phyloP scores from a whole-genome alignment of 2,329 filamentous ascomycete genomes.

The Xylariales sp. region DNA sequence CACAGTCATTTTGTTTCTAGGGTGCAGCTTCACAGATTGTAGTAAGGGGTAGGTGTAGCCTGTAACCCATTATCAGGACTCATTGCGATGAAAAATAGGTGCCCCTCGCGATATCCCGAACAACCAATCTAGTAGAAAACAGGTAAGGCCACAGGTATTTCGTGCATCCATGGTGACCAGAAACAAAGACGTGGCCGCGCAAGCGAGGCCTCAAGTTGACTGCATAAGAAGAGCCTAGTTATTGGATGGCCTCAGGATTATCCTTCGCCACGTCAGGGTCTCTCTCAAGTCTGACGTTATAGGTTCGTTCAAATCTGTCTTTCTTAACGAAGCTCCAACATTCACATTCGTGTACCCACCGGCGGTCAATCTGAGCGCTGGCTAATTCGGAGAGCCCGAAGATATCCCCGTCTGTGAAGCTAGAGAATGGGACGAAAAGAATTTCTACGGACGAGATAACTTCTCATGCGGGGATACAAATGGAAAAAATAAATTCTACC shows the following conservation, averaged over 20 bases:
- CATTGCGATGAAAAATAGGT: too few relatives aligned
- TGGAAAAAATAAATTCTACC: conserved; percentile 35
- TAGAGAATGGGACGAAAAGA: conserved; percentile 30
- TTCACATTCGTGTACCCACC: conserved; percentile 18
- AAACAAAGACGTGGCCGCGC: too few relatives aligned
- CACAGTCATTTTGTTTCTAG: too few relatives aligned
- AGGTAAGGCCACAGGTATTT: too few relatives aligned
- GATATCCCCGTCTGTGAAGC: conserved; percentile 33
- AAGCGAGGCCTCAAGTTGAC: too few relatives aligned
- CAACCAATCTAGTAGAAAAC: too few relatives aligned
- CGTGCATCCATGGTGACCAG: too few relatives aligned
- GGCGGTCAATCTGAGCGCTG: background rate
- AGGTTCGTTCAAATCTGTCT: conserved; percentile 35
- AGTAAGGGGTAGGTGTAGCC: too few relatives aligned
- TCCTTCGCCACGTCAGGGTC: conserved; percentile 52
- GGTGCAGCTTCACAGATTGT: too few relatives aligned
- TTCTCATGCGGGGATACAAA: conserved; percentile 19
- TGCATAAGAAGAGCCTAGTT: conserved; percentile 49
- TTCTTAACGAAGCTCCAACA: conserved; percentile 23
- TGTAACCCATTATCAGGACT: too few relatives aligned
- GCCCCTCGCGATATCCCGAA: too few relatives aligned
- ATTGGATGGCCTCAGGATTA: conserved; percentile 50
- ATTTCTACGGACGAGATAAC: conserved; percentile 30
- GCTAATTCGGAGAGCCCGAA: background rate
- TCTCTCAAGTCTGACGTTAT: conserved; percentile 41